Evolutionary conservation across 2,329 filamentous ascomycete genomes (phyloP).

Genomic region (Cytospora paraplurivora): DNA sequence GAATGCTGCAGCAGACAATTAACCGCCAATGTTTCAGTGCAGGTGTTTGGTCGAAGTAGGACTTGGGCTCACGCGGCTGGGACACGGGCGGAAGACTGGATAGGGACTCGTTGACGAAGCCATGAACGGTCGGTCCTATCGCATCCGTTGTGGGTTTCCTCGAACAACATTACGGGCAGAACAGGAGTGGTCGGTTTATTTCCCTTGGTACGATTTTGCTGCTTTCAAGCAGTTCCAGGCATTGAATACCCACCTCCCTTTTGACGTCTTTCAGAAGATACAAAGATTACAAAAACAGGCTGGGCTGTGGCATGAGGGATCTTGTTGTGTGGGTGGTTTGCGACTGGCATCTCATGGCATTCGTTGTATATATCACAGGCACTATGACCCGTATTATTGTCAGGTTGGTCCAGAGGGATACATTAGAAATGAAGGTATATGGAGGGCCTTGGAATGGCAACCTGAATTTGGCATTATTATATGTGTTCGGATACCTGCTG

Average conservation of each 20-base stretch:
- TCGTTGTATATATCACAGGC: conserved; percentile 21
- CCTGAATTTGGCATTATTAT: not conserved
- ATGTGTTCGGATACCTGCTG: too few species aligned
- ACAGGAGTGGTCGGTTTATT: not conserved
- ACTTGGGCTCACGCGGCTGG: not conserved
- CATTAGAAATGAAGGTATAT: conserved; percentile 6
- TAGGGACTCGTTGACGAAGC: not conserved
- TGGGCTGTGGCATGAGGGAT: conserved; percentile 1
- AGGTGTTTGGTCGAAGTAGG: conserved; percentile 27
- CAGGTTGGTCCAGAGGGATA: conserved; percentile 3
- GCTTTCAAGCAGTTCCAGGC: conserved; percentile 13
- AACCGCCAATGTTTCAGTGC: conserved; percentile 26
- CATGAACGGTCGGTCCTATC: too few species aligned
- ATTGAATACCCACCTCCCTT: conserved; percentile 26
- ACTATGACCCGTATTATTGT: conserved; percentile 10
- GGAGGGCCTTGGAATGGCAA: not conserved
- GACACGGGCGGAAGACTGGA: not conserved
- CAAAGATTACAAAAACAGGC: too few species aligned
- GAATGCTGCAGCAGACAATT: conserved; percentile 10
- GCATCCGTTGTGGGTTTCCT: not conserved
- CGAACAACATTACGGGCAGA: not conserved
- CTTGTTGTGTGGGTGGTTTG: conserved; percentile 4
- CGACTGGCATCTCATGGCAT: conserved; percentile 12
- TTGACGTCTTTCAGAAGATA: conserved; percentile 19
- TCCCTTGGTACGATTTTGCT: conserved; percentile 13